phyloP scores from a whole-genome alignment of 306 rosid genomes.

The Herpetospermum pedunculosum region DNA sequence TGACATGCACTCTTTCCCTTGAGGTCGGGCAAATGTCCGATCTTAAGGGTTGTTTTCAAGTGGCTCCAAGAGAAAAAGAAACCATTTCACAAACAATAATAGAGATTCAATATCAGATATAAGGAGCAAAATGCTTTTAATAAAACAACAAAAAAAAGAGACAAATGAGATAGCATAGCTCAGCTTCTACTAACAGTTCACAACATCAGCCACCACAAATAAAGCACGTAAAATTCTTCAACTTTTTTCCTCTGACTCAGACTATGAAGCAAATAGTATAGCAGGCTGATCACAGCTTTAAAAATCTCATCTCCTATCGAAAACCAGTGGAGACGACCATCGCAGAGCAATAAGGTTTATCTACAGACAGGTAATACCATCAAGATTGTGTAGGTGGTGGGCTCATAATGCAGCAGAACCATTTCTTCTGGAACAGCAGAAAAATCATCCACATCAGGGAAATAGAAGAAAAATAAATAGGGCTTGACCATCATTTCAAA shows the following conservation, averaged over 20 bases:
- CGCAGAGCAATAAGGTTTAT: constrained; percentile 39
- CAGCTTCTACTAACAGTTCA: constrained; percentile 31
- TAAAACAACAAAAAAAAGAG: neutral
- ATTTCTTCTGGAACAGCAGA: constrained; percentile 65
- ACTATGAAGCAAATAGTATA: constrained; percentile 27
- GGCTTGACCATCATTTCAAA: neutral
- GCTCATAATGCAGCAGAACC: constrained; percentile 90
- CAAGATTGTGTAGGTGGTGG: constrained; percentile 70
- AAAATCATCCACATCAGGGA: constrained; percentile 16
- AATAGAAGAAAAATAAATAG: neutral
- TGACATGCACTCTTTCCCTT: no score
- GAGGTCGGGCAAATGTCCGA: no score
- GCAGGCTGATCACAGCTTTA: constrained; percentile 30
- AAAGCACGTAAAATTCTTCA: constrained; percentile 42
- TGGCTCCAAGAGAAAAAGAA: neutral
- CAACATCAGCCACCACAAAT: constrained; percentile 51
- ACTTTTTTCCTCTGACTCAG: constrained; percentile 44
- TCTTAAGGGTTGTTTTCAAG: neutral
- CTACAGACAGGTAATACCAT: constrained; percentile 25
- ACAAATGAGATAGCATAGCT: constrained; percentile 1
- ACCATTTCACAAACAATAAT: neutral
- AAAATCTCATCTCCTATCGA: constrained; percentile 40
- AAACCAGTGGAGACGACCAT: constrained; percentile 44
- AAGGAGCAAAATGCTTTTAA: neutral
- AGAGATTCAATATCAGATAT: neutral